Evolutionary conservation across 371 early-diverging fungal genomes (phyloP), one percentile per base, ranked within the genome.

Genomic region (Nematocida ironsii): DNA sequence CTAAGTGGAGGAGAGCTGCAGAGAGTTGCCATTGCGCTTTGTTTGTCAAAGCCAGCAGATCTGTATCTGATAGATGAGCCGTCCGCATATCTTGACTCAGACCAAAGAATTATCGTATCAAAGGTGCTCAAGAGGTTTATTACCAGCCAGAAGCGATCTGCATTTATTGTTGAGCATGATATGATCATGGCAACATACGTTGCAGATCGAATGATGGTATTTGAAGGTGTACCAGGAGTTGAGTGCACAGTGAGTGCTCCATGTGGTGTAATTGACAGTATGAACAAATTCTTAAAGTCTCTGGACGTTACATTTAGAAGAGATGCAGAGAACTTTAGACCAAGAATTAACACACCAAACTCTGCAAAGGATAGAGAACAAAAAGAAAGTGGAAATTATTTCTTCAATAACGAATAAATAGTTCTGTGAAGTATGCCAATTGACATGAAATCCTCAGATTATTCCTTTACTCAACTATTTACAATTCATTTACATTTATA

Each of bases 101-200:
- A 98, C 87, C 97, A 97, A 89, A 93, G 99, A 92, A 95, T 97
- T 87, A 92, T 94, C 84, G 94, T 97, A 44, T 93, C 95, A 82
- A 97, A 96, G 90, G 95, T 96, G 82, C 96, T 98, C 88, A 98
- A 98, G 89, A 82, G 94, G 70, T 98, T 94, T 90, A 95, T 97
- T 81, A 90, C 97, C 83, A 93, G 94, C 89, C 90, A 92, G 82
- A 94, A 95, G 88, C 94, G 94, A 90, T 94, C 95, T 33, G 97
- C 97, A 45, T 97, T 98, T 89, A 90, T 98, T 74, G 99, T 98
- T 70, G 99, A 98, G 91, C 99, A 98, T 92, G 99, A 98, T 89
- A 95, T 98, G 89, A 96, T 97, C 86, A 96, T 98, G 94, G 96
- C 95, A n/a, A 97, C 98, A n/a, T 98, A 98, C 87, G 89, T 98